Evolutionary conservation across 495 filamentous ascomycete genomes (phyloP), one percentile per base, ranked within the genome.

Genomic region (Penicillium waksmanii): DNA sequence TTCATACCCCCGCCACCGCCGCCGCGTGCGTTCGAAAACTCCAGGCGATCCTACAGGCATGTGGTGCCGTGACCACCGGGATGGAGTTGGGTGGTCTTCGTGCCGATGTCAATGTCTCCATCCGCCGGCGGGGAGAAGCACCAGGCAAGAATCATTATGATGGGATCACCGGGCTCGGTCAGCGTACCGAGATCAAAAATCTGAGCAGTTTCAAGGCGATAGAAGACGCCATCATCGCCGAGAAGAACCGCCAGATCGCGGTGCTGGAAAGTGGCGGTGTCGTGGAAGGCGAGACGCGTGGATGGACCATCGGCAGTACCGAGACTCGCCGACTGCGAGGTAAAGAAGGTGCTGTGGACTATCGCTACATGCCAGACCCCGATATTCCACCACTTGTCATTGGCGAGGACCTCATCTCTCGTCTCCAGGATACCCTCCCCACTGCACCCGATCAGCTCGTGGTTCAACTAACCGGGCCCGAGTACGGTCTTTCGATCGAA

Each of bases 301-400:
- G 96, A 21, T 99, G 93, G 93, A 89, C 91, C 2, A 81, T 96
- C 51, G 85, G 85, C 49, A 90, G 85, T 40, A 90, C 88, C 51
- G 91, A 90, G 57, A 93, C 89, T 18, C 80, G 77, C 47, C 83
- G 85, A 21, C 72, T 98, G 15, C 83, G 95, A 61, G 93, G 92
- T 11, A 98, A 98, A 73, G 95, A 98, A 67, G 96, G 95, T 42
- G 93, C 97, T 66, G 92, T 98, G 2, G 95, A 98, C 65, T 98
- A 98, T 69, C 82, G 95, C 46, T 98, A 98, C 71, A 98, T 98
- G 96, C 95, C 95, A 1, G 95, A 99, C 70, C 92, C 95, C 2
- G 95, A 99, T 72, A 76, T 99, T 10, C 83, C 82, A 0, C 91
- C 96, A 0, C 78, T 99, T 10, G 66, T 91, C 4, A 87, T 99